These are phyloP conservation scores for Stagonosporopsis cucurbitacearum DNA, from an alignment of 2,329 filamentous ascomycete species.

Conservation along the genomic window DNA sequence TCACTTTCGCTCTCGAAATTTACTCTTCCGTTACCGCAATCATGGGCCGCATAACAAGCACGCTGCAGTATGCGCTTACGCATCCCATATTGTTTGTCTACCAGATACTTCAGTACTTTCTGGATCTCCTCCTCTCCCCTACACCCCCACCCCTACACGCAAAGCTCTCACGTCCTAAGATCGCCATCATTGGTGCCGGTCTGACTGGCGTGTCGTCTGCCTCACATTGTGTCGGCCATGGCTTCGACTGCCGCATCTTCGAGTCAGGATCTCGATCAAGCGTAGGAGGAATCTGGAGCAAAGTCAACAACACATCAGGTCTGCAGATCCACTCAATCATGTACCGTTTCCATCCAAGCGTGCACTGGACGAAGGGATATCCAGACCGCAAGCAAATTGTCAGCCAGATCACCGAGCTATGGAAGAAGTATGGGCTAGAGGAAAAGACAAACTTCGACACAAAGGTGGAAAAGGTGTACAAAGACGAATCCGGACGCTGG, in stretches of 20 bases:
- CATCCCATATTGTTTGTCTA: constrained; percentile 66
- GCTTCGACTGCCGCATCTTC: constrained; percentile 81
- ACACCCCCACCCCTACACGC: constrained; percentile 67
- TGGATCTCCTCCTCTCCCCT: constrained; percentile 71
- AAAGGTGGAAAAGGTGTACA: constrained; percentile 71
- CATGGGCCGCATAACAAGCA: constrained; percentile 29
- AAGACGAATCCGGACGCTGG: constrained; percentile 73
- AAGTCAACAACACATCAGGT: constrained; percentile 81
- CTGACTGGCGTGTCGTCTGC: constrained; percentile 80
- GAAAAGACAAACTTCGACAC: constrained; percentile 75
- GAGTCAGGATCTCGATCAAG: constrained; percentile 71
- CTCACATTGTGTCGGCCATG: constrained; percentile 83
- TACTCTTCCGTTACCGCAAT: not conserved
- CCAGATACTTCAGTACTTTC: constrained; percentile 68
- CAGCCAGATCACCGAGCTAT: constrained; percentile 72
- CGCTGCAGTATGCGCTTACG: constrained; percentile 42
- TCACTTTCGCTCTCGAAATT: not conserved
- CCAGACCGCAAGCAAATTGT: constrained; percentile 79
- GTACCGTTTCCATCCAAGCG: constrained; percentile 85
- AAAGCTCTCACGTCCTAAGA: constrained; percentile 65
- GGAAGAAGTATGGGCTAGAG: constrained; percentile 76
- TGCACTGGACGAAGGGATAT: constrained; percentile 78
- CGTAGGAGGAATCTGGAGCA: constrained; percentile 81
- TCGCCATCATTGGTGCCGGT: constrained; percentile 56
- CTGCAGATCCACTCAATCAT: constrained; percentile 85